Conservation (phyloP, 106 monocot genomes). For the Gastrodia elata region DNA sequence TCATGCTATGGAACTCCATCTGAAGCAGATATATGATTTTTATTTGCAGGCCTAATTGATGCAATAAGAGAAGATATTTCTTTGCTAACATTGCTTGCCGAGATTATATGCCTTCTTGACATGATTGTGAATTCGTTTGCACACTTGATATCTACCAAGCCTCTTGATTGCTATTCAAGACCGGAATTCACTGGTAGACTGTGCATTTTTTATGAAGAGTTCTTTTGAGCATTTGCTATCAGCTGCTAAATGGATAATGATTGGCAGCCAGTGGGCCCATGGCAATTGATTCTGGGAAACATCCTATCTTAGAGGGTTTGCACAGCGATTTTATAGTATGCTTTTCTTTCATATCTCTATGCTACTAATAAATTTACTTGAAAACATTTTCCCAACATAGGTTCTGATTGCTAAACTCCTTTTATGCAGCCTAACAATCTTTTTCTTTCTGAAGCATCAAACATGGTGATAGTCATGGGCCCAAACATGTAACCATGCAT, state of each 20-base stretch:
- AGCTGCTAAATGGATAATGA: constrained; percentile 8
- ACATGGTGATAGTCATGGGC: constrained; percentile 86
- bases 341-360: constrained; percentile 4
- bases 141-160: constrained; percentile 77
- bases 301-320: constrained; percentile 81
- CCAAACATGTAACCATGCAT: constrained; percentile 83
- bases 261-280: constrained; percentile 75
- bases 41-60: constrained; percentile 61
- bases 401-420: neutral
- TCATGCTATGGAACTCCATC: no score
- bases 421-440: constrained; percentile 86
- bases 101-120: constrained; percentile 82
- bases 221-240: neutral
- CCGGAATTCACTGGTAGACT: constrained; percentile 85
- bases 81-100: constrained; percentile 75
- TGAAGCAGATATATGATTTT: neutral
- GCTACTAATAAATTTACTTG: neutral
- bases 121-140: constrained; percentile 99
- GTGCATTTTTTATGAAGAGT: neutral
- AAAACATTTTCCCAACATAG: neutral
- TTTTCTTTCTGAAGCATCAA: constrained; percentile 96
- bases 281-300: constrained; percentile 95
- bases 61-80: constrained; percentile 78
- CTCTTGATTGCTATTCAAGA: constrained; percentile 75
- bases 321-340: constrained; percentile 84